Percentiles rank a stretch among this genome's conserved stretches.
Evolutionary conservation across 1,284 basidiomycete genomes (phyloP).

Genomic region (Tausonia pullulans): DNA sequence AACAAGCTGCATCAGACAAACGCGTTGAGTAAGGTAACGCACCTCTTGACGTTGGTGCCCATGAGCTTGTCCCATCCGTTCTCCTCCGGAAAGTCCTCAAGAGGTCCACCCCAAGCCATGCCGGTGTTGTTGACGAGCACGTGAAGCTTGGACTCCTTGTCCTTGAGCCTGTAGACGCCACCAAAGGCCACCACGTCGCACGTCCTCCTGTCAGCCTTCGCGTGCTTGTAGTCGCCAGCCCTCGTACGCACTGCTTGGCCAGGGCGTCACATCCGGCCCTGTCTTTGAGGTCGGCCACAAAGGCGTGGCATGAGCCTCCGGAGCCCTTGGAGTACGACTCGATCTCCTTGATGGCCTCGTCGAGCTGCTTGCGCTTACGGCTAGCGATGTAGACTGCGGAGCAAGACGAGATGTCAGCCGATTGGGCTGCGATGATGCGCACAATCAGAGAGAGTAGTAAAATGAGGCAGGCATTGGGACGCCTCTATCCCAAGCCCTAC

Average conservation of each 20-base stretch:
- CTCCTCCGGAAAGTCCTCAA: constrained; percentile 51
- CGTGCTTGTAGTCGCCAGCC: too few relatives aligned
- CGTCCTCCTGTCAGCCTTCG: too few relatives aligned
- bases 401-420: neutral
- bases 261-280: constrained; percentile 72
- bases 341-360: constrained; percentile 44
- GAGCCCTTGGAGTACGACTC: neutral
- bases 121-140: constrained; percentile 65
- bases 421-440: too few relatives aligned
- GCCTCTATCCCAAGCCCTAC: too few relatives aligned
- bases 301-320: constrained; percentile 51
- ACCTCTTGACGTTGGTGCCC: constrained; percentile 29
- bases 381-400: constrained; percentile 63
- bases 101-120: constrained; percentile 46
- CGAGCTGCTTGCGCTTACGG: constrained; percentile 62
- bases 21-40: neutral
- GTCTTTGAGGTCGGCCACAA: constrained; percentile 62
- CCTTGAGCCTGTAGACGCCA: constrained; percentile 40
- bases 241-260: constrained; percentile 37
- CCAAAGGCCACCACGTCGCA: too few relatives aligned
- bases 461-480: too few relatives aligned
- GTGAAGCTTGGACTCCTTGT: constrained; percentile 57
- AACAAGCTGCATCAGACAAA: neutral
- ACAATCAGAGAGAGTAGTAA: too few relatives aligned
- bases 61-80: constrained; percentile 72